phyloP scores from a whole-genome alignment of 2,329 filamentous ascomycete genomes.

The Penicillium sclerotigenum region DNA sequence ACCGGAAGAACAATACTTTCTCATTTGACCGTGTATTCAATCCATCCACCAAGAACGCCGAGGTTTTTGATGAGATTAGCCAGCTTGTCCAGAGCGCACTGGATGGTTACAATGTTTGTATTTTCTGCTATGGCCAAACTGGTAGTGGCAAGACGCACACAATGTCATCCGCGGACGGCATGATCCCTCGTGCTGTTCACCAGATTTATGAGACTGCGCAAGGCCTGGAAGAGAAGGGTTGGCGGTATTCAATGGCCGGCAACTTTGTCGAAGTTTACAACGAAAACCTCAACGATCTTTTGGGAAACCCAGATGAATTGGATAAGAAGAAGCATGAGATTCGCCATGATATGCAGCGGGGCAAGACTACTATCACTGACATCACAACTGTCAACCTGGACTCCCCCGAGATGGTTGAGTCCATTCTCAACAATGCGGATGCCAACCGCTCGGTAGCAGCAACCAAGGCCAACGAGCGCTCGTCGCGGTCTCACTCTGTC shows the following conservation, averaged over 20 bases:
- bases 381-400: constrained; percentile 73
- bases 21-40: constrained; percentile 91
- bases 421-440: constrained; percentile 74
- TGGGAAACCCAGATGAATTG: constrained; percentile 68
- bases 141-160: constrained; percentile 96
- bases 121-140: constrained; percentile 97
- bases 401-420: constrained; percentile 74
- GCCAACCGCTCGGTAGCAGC: constrained; percentile 89
- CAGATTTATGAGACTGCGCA: constrained; percentile 91
- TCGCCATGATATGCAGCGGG: constrained; percentile 75
- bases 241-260: constrained; percentile 91
- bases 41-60: constrained; percentile 70
- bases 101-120: constrained; percentile 97
- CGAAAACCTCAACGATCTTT: constrained; percentile 87
- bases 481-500: constrained; percentile 90
- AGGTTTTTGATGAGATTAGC: constrained; percentile 94
- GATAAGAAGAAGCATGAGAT: constrained; percentile 85
- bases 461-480: constrained; percentile 95
- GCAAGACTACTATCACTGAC: constrained; percentile 78
- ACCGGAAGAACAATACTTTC: constrained; percentile 77
- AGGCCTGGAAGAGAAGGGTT: constrained; percentile 82
- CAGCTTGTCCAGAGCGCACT: constrained; percentile 94
- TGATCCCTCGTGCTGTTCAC: constrained; percentile 89
- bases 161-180: constrained; percentile 87
- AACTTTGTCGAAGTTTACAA: constrained; percentile 98